Evolutionary conservation across 176 grass and related monocot genomes (phyloP), one percentile per base, ranked within the genome.

Genomic region (Poa annua): DNA sequence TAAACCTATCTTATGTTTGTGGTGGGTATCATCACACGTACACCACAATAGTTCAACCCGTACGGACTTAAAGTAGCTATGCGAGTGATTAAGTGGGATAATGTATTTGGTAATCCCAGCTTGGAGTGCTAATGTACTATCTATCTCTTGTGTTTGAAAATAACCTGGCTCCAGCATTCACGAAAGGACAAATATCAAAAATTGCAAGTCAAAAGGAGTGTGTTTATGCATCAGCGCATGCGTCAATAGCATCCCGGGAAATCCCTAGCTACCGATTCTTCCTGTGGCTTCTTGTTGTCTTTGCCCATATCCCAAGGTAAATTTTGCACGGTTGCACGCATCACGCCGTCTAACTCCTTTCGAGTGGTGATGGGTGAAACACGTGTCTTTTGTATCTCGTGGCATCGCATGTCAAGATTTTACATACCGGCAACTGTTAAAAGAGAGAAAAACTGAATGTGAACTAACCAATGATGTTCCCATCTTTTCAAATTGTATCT

Each of bases 11-110:
- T 69, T 67, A 66, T 42, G 54, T 34, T 62, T 78, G 81, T 90
- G 87, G 84, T 82, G 74, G 44, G 59, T 63, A 60, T 64, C 60
- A 48, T 85, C 71, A 79, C 91, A 92, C 60, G 29, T 29, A 29
- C 29, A 35, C 66, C 60, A 66, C 72, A 35, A n/a, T 56, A 85
- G 69, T 50, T 14, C 74, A 6, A 15, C 4, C 13, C 11, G 5
- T 64, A 64, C 29, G 14, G 26, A 14, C 29, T 33, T 64, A 34
- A 33, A 33, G 13, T 33, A 62, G 12, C n/a, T 57, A 57, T 57
- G n/a, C 8, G 7, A 7, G 54, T 22, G 9, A 10, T 57, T 49
- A 49, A 49, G 44, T 55, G 53, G n/a, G 19, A 55, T n/a, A 61
- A 61, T 26, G 41, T 42, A 47, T 13, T 47, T 47, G 44, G 11